phyloP scores from a whole-genome alignment of 139 green algal genomes.

The Picochlorum sp. region DNA sequence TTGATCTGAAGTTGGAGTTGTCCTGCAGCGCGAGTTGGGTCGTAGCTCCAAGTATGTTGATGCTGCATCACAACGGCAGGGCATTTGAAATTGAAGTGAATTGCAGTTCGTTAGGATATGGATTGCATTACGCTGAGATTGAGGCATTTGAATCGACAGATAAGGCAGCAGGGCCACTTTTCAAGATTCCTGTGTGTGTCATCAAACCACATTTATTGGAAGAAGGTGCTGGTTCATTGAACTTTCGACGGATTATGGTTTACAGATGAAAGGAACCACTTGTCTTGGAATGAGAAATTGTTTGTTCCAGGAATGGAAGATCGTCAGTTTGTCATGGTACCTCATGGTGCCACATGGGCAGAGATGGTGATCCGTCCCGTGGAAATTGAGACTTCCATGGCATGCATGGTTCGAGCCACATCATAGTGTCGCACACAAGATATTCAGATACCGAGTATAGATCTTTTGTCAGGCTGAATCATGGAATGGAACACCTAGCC shows the following conservation, averaged over 20 bases:
- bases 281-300: not conserved
- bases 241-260: not conserved
- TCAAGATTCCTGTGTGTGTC: constrained; percentile 72
- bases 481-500: constrained; percentile 1
- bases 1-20: constrained; percentile 46
- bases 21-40: constrained; percentile 56
- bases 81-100: constrained; percentile 74
- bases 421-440: constrained; percentile 48
- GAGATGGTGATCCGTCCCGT: constrained; percentile 52
- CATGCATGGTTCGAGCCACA: constrained; percentile 48
- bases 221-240: not conserved
- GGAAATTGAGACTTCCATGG: constrained; percentile 27
- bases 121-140: constrained; percentile 78
- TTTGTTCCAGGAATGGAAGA: constrained; percentile 43
- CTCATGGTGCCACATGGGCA: constrained; percentile 69
- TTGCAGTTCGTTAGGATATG: constrained; percentile 39
- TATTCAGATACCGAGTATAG: constrained; percentile 54
- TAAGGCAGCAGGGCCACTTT: constrained; percentile 62
- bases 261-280: constrained; percentile 6
- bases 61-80: constrained; percentile 52
- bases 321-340: constrained; percentile 64
- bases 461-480: constrained; percentile 17
- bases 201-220: constrained; percentile 37
- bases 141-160: constrained; percentile 36
- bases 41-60: constrained; percentile 45